phyloP scores from a whole-genome alignment of 352 stramenopile species.

The Phytophthora rubi region DNA sequence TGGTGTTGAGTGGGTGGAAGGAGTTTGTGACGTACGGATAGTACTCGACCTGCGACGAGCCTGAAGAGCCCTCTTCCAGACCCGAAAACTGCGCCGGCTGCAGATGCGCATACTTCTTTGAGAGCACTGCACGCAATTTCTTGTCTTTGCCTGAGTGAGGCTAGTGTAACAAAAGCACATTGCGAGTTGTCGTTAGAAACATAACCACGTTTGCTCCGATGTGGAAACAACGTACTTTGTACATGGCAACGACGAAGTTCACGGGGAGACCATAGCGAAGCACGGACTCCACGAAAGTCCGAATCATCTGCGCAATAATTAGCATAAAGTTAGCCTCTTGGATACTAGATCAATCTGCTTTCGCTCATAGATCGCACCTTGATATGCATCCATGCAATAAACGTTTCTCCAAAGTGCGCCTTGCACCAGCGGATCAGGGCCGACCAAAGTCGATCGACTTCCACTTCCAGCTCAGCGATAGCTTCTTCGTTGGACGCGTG shows the following conservation, averaged over 20 bases:
- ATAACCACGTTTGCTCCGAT: not conserved
- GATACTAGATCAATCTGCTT: not conserved
- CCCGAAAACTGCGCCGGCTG: constrained; percentile 85
- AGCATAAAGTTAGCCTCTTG: constrained; percentile 6
- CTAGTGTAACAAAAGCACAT: constrained; percentile 26
- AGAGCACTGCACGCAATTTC: constrained; percentile 76
- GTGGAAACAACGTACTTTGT: constrained; percentile 56
- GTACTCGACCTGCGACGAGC: constrained; percentile 73
- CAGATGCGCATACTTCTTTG: constrained; percentile 88
- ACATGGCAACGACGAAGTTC: constrained; percentile 93
- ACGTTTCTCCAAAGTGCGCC: constrained; percentile 97
- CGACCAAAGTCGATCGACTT: constrained; percentile 94
- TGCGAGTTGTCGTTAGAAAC: not conserved
- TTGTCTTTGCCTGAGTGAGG: constrained; percentile 85
- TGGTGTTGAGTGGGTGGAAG: constrained; percentile 68
- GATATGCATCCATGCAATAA: constrained; percentile 98
- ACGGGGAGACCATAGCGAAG: constrained; percentile 97
- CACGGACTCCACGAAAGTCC: constrained; percentile 97
- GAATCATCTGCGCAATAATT: constrained; percentile 74
- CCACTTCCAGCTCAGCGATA: constrained; percentile 85
- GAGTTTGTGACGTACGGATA: constrained; percentile 85
- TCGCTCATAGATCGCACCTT: constrained; percentile 77
- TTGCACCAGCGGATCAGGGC: constrained; percentile 98
- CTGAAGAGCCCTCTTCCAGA: constrained; percentile 71
- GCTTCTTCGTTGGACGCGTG: constrained; percentile 90